phyloP scores from a whole-genome alignment of 352 stramenopile species.

The Globisporangium nodosum region DNA sequence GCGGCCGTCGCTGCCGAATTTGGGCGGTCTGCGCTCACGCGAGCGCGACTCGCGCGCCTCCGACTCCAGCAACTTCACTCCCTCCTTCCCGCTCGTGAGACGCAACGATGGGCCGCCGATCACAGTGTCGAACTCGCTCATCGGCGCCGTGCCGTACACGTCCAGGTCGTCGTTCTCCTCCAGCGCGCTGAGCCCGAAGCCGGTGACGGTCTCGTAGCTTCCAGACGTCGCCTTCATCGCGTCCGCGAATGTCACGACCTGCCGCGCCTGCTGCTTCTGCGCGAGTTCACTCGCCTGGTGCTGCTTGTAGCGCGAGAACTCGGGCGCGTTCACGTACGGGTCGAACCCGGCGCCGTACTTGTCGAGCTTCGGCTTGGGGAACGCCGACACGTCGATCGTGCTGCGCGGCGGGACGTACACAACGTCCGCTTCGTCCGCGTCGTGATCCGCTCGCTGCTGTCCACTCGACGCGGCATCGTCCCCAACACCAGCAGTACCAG shows the following conservation, averaged over 20 bases:
- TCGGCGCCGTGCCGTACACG: conserved; percentile 62
- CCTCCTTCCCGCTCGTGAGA: conserved; percentile 15
- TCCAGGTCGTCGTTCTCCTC: conserved; percentile 85
- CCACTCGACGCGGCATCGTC: neutral
- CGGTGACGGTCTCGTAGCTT: conserved; percentile 31
- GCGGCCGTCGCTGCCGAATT: conserved; percentile 54
- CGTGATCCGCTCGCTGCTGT: conserved; percentile 7
- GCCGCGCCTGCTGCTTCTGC: conserved; percentile 22
- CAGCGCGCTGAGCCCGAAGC: conserved; percentile 66
- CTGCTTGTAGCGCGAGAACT: conserved; percentile 60
- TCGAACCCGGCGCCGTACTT: conserved; percentile 77
- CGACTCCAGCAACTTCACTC: conserved; percentile 29
- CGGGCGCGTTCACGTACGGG: conserved; percentile 62
- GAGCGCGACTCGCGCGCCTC: conserved; percentile 21
- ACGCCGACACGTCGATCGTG: conserved; percentile 41
- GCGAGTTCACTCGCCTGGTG: conserved; percentile 18
- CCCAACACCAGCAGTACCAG: neutral
- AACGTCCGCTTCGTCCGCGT: conserved; percentile 26
- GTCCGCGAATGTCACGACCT: conserved; percentile 73
- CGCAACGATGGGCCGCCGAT: conserved; percentile 26
- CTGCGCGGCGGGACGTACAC: conserved; percentile 60
- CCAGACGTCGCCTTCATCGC: conserved; percentile 40
- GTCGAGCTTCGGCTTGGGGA: conserved; percentile 70
- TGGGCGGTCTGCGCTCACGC: neutral
- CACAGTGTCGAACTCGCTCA: conserved; percentile 60